Evolutionary conservation across 2,329 filamentous ascomycete species (phyloP).

Genomic region (Dryadomyces sulphureus): DNA sequence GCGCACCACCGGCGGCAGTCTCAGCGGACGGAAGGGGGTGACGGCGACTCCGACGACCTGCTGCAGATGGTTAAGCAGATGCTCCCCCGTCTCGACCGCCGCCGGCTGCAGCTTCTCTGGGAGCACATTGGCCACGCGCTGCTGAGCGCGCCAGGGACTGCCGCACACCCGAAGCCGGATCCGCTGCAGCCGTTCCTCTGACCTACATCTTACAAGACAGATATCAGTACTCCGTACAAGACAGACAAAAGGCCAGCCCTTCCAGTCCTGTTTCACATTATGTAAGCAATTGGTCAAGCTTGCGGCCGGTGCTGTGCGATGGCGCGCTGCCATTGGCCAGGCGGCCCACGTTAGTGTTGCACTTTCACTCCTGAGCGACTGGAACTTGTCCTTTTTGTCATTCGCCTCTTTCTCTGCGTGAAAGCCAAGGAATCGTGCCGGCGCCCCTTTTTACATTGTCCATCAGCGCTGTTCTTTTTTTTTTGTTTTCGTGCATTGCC

Average conservation of each 20-base stretch:
- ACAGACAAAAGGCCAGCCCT: not conserved
- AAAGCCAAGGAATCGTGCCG: no score
- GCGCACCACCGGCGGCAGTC: not conserved
- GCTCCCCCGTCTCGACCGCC: slow-evolving; percentile 1
- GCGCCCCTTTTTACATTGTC: not conserved
- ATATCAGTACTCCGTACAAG: not conserved
- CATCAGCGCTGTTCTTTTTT: not conserved
- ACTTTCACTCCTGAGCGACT: not conserved
- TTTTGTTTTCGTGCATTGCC: not conserved
- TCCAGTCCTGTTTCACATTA: not conserved
- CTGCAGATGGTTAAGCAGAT: not conserved
- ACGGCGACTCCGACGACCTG: not conserved
- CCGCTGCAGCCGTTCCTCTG: slow-evolving; percentile 1
- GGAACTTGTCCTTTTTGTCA: not conserved
- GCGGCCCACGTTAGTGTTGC: not conserved
- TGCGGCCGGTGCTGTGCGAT: no score
- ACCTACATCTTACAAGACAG: not conserved
- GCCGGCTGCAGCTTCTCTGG: slow-evolving; percentile 1
- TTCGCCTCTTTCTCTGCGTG: not conserved
- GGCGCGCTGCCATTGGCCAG: not conserved
- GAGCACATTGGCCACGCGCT: not conserved
- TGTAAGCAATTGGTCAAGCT: not conserved
- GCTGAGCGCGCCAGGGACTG: not conserved
- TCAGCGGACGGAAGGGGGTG: not conserved
- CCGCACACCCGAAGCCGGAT: not conserved